A percentile compares a stretch with the other conserved stretches of the same genome.
phyloP scores from a whole-genome alignment of 345 rosid genomes.

The Lumnitzera littorea region DNA sequence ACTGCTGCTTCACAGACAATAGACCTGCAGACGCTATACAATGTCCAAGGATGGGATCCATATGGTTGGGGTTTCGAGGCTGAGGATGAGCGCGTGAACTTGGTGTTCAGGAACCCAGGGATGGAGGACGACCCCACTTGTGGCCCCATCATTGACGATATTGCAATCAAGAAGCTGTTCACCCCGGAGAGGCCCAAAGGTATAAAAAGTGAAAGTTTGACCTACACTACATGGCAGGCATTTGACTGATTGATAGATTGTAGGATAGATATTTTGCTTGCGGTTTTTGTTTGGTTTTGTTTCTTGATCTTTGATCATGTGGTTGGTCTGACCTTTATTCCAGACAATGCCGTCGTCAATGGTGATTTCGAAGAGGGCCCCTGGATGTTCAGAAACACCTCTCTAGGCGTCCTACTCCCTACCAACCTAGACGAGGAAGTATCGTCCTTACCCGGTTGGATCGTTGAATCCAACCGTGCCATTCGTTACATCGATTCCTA shows the following conservation, averaged over 20 bases:
- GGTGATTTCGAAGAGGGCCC: constrained; percentile 95
- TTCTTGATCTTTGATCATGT: too few species aligned
- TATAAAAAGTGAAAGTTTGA: constrained; percentile 5
- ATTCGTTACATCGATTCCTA: constrained; percentile 80
- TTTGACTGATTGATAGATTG: neutral
- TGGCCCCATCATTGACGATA: constrained; percentile 90
- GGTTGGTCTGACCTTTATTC: neutral
- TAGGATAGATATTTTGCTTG: neutral
- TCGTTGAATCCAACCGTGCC: constrained; percentile 81
- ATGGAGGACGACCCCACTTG: constrained; percentile 99
- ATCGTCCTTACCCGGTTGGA: constrained; percentile 92
- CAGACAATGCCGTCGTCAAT: constrained; percentile 80
- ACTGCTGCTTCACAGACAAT: constrained; percentile 70
- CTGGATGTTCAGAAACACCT: constrained; percentile 80
- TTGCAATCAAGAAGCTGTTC: constrained; percentile 84
- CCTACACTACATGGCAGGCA: neutral
- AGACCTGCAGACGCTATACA: constrained; percentile 86
- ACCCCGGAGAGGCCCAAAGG: constrained; percentile 75
- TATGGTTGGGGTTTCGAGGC: constrained; percentile 92
- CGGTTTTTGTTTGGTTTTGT: too few species aligned
- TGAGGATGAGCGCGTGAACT: constrained; percentile 34
- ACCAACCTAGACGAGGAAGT: constrained; percentile 87
- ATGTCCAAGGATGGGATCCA: constrained; percentile 98
- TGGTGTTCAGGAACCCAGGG: constrained; percentile 79
- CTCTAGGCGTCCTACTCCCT: constrained; percentile 83